Evolutionary conservation across 2,329 filamentous ascomycete species (phyloP).

Genomic region (Gliomastix tumulicola): DNA sequence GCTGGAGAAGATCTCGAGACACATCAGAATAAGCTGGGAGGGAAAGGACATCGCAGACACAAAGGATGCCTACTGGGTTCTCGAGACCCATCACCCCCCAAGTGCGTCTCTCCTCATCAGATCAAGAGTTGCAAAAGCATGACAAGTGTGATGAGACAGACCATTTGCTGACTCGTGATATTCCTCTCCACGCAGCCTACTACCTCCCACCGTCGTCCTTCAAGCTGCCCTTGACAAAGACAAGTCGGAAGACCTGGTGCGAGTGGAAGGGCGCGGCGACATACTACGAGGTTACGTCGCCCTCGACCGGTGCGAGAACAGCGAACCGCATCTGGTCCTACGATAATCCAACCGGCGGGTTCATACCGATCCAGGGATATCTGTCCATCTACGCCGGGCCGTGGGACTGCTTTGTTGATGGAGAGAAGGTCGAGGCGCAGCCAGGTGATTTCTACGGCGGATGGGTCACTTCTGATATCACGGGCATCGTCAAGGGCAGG

Average conservation of each 20-base stretch:
- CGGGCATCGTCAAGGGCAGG: constrained; percentile 39
- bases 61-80: constrained; percentile 51
- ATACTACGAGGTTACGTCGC: constrained; percentile 44
- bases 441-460: constrained; percentile 59
- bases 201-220: constrained; percentile 48
- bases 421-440: constrained; percentile 51
- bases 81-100: constrained; percentile 57
- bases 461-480: constrained; percentile 55
- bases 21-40: constrained; percentile 49
- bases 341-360: constrained; percentile 42
- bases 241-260: constrained; percentile 39
- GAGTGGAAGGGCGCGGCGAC: constrained; percentile 57
- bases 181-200: constrained; percentile 36
- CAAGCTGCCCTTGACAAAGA: constrained; percentile 36
- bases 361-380: constrained; percentile 45
- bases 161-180: neutral
- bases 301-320: constrained; percentile 28
- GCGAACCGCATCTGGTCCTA: constrained; percentile 53
- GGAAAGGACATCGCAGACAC: constrained; percentile 50
- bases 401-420: constrained; percentile 57
- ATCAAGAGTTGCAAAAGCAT: too few relatives aligned
- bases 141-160: too few relatives aligned
- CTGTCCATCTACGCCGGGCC: constrained; percentile 54
- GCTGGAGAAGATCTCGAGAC: constrained; percentile 44
- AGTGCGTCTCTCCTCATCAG: constrained; percentile 36